Percentiles rank a stretch among this genome's conserved stretches.
phyloP scores from a whole-genome alignment of 768 basidiomycete species.

The Leccinum ochraceum region DNA sequence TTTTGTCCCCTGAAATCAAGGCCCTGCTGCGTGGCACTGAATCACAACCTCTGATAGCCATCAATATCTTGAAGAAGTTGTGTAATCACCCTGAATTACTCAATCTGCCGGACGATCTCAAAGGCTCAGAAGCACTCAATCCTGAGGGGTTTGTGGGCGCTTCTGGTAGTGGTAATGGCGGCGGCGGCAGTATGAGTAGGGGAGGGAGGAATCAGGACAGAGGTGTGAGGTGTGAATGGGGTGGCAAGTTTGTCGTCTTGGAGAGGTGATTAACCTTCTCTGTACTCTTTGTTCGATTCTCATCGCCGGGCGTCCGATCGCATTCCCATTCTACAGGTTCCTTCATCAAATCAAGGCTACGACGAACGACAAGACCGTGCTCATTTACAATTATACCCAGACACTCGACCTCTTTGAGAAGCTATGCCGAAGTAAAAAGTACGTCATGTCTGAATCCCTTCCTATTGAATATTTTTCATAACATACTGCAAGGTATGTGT shows the following conservation, averaged over 20 bases:
- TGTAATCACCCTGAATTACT: conserved; percentile 95
- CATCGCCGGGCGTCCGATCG: background rate
- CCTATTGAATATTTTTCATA: background rate
- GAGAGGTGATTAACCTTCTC: conserved; percentile 60
- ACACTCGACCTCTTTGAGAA: conserved; percentile 93
- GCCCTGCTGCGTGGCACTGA: conserved; percentile 82
- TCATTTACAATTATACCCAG: conserved; percentile 97
- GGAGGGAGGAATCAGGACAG: conserved; percentile 40
- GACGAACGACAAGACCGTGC: conserved; percentile 92
- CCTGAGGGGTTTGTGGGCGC: conserved; percentile 80
- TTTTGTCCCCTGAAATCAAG: conserved; percentile 90
- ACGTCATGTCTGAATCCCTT: conserved; percentile 16
- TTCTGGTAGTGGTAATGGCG: background rate
- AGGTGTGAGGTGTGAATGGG: conserved; percentile 73
- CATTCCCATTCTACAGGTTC: conserved; percentile 54
- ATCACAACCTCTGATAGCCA: conserved; percentile 95
- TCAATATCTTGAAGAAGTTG: conserved; percentile 91
- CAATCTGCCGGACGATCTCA: conserved; percentile 80
- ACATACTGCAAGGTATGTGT: conserved; percentile 67
- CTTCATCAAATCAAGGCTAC: conserved; percentile 77
- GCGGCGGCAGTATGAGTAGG: conserved; percentile 38
- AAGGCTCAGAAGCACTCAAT: conserved; percentile 77
- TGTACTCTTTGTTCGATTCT: background rate
- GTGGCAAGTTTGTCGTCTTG: conserved; percentile 92
- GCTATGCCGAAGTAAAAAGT: conserved; percentile 85